A percentile compares a stretch with the other conserved stretches of the same genome.
Evolutionary conservation across 805 yeast genomes (phyloP).

Genomic region (Metschnikowia lachancei): DNA sequence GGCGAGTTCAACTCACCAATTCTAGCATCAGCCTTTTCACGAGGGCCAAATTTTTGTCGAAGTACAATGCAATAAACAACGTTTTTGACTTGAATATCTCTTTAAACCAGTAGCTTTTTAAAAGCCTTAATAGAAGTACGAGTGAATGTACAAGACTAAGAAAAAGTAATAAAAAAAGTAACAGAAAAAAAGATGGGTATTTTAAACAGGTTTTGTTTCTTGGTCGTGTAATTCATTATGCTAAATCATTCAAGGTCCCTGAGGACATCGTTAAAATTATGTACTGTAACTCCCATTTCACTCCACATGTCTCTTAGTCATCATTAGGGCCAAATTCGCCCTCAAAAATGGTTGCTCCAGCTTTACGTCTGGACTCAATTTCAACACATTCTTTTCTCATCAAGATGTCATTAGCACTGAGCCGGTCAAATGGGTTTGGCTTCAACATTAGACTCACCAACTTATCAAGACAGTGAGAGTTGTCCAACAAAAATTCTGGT

Average conservation of each 20-base stretch:
- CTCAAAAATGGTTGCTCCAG: slow-evolving; percentile 93
- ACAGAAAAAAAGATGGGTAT: background rate
- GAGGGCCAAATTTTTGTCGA: slow-evolving; percentile 10
- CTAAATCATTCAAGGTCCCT: slow-evolving; percentile 1
- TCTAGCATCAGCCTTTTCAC: slow-evolving; percentile 16
- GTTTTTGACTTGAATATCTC: background rate
- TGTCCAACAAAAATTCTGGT: slow-evolving; percentile 72
- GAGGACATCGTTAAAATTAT: background rate
- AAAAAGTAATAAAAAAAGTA: no score
- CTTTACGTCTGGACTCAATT: slow-evolving; percentile 76
- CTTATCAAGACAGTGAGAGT: slow-evolving; percentile 59
- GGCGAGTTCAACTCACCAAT: slow-evolving; percentile 9
- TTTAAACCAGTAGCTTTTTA: background rate
- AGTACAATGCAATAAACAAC: slow-evolving; percentile 11
- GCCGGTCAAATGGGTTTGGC: slow-evolving; percentile 77
- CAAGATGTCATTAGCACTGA: slow-evolving; percentile 74
- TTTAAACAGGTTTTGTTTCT: background rate
- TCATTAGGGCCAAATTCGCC: slow-evolving; percentile 85
- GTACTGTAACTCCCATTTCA: background rate
- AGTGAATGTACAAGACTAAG: no score
- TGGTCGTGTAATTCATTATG: slow-evolving; percentile 3
- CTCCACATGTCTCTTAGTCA: slow-evolving; percentile 7
- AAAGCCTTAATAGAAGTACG: no score
- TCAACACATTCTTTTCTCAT: slow-evolving; percentile 67
- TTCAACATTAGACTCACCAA: slow-evolving; percentile 86